Evolutionary conservation across 2,329 filamentous ascomycete species (phyloP), one percentile per base, ranked within the genome.

Genomic region (Cladophialophora psammophila): DNA sequence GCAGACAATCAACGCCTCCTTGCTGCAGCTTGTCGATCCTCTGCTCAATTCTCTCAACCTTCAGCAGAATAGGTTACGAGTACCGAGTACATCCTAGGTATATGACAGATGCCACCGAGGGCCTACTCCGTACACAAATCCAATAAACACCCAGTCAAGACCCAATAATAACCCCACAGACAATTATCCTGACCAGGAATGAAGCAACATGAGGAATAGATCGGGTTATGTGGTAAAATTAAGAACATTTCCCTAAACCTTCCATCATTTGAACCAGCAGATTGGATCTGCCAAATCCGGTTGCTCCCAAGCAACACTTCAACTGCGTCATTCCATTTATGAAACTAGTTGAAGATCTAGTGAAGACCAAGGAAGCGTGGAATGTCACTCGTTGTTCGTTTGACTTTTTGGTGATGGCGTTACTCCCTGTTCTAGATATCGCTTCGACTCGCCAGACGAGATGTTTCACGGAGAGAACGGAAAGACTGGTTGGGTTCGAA

Each of bases 261-360:
- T 34, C n/a, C 53, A n/a, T 34, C 31, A n/a, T 26, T 9, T 50
- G 45, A n/a, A n/a, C 13, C 40, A 55, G 60, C 63, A 65, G 59
- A 65, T 65, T 65, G 56, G 53, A 58, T 58, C 63, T 65, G 40
- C 63, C 63, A 54, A 10, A 60, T 60, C 32, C 34, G 50, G 63
- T 45, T 38, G 26, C 53, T n/a, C n/a, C 26, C 15, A 52, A 31
- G 18, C 18, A 45, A 31, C n/a, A 18, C 15, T 36, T 48, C 31
- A 10, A 55, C 50, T 35, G 50, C 38, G 20, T 56, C 50, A 48
- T 35, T 40, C 59, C 59, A 40, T 20, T 48, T 61, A n/a, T 35
- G 59, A 52, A 50, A 50, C 42, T 53, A 36, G 45, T 34, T 61
- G 38, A 53, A n/a, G 8, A 61, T 61, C 59, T 53, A 54, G 45